These are phyloP conservation scores for Didymella keratinophila DNA, from an alignment of 2,329 filamentous ascomycete species.

Conservation along the genomic window DNA sequence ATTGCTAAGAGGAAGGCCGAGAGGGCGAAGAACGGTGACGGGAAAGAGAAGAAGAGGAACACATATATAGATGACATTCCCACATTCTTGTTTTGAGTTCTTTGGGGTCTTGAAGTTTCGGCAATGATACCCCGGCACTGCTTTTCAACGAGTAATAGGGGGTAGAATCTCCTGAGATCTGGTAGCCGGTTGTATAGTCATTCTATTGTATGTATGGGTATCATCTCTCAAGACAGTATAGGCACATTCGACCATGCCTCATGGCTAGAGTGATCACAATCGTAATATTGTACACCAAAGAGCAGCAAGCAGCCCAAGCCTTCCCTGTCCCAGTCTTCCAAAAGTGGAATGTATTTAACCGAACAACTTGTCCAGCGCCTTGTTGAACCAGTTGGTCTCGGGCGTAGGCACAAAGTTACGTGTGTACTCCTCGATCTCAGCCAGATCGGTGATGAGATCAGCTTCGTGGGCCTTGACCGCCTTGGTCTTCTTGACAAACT, in stretches of 20 bases:
- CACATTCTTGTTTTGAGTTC: conserved; percentile 50
- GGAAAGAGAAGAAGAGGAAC: conserved; percentile 34
- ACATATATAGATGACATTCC: conserved; percentile 52
- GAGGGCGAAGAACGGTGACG: conserved; percentile 35
- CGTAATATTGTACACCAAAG: not conserved
- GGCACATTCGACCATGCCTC: not conserved
- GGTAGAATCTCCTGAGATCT: too few species aligned
- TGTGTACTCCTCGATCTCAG: conserved; percentile 73
- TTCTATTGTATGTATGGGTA: conserved; percentile 6
- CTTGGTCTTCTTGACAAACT: conserved; percentile 70
- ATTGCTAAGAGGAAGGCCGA: conserved; percentile 44
- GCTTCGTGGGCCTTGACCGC: conserved; percentile 65
- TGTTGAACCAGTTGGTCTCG: conserved; percentile 56
- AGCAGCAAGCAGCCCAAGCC: not conserved
- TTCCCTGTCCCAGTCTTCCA: not conserved
- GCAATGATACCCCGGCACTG: conserved; percentile 8
- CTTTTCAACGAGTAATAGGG: not conserved
- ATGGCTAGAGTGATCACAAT: not conserved
- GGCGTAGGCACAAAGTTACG: conserved; percentile 64
- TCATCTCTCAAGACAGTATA: conserved; percentile 1
- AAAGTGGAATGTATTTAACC: conserved; percentile 31
- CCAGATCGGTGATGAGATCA: conserved; percentile 69
- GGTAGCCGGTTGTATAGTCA: not conserved
- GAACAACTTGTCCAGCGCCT: conserved; percentile 56
- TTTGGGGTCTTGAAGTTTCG: not conserved